Conservation (phyloP, 495 filamentous ascomycete species). For the Hyaloscypha hepaticicola region DNA sequence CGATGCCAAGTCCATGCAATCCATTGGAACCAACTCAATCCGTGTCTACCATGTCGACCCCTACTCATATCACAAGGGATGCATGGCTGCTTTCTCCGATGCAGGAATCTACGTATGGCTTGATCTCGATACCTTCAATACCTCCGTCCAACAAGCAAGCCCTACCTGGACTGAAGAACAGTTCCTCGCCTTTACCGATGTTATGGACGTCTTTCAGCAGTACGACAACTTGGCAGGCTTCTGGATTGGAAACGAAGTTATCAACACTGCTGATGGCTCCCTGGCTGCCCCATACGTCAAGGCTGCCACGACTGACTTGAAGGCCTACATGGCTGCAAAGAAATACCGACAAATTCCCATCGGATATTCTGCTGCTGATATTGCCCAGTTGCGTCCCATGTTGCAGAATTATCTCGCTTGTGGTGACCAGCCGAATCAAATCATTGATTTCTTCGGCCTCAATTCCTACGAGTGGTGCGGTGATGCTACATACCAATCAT, state of each 20-base stretch:
- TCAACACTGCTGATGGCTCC: slow-evolving; percentile 57
- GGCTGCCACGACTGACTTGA: slow-evolving; percentile 77
- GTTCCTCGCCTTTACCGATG: slow-evolving; percentile 60
- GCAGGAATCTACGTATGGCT: slow-evolving; percentile 79
- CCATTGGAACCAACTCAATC: slow-evolving; percentile 79
- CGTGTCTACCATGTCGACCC: slow-evolving; percentile 86
- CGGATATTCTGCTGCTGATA: slow-evolving; percentile 87
- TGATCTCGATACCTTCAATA: slow-evolving; percentile 81
- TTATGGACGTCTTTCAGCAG: slow-evolving; percentile 74
- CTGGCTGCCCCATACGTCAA: slow-evolving; percentile 76
- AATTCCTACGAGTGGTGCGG: slow-evolving; percentile 91
- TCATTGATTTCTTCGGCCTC: slow-evolving; percentile 78
- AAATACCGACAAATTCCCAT: slow-evolving; percentile 77
- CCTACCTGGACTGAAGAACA: slow-evolving; percentile 69
- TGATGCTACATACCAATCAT: slow-evolving; percentile 58
- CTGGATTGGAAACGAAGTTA: slow-evolving; percentile 83
- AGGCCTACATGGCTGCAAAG: slow-evolving; percentile 73
- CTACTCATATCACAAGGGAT: slow-evolving; percentile 62
- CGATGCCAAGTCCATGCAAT: slow-evolving; percentile 74
- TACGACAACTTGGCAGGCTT: slow-evolving; percentile 81
- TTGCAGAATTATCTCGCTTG: slow-evolving; percentile 87
- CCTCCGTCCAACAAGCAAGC: slow-evolving; percentile 61
- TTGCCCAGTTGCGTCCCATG: slow-evolving; percentile 74
- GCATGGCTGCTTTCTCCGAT: slow-evolving; percentile 64
- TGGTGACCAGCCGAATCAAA: slow-evolving; percentile 61